phyloP scores from a whole-genome alignment of 257 asterid genomes.

The Striga asiatica region DNA sequence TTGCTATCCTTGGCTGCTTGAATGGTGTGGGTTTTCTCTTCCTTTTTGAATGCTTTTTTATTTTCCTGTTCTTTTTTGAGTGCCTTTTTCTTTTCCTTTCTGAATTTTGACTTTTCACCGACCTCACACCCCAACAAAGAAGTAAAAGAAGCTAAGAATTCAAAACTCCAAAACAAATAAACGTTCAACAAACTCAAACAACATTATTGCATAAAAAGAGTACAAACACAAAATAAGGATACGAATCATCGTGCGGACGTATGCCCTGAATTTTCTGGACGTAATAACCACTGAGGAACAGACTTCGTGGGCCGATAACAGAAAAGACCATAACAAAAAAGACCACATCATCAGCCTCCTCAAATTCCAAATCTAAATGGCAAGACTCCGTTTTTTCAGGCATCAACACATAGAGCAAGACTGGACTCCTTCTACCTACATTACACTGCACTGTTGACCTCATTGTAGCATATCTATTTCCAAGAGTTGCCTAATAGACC shows the following conservation, averaged over 20 bases:
- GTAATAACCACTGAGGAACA: slow-evolving; percentile 67
- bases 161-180: slow-evolving; percentile 1
- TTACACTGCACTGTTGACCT: slow-evolving; percentile 67
- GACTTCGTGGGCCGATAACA: slow-evolving; percentile 66
- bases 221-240: slow-evolving; percentile 28
- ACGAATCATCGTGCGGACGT: slow-evolving; percentile 49
- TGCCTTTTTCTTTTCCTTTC: slow-evolving; percentile 58
- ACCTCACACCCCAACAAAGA: slow-evolving; percentile 6
- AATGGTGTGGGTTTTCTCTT: slow-evolving; percentile 21
- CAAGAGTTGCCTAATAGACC: slow-evolving; percentile 61
- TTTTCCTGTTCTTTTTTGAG: too few relatives aligned
- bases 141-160: slow-evolving; percentile 27
- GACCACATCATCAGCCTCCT: slow-evolving; percentile 78
- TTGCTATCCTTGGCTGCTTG: too few relatives aligned
- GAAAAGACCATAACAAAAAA: too few relatives aligned
- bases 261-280: slow-evolving; percentile 21
- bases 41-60: slow-evolving; percentile 20
- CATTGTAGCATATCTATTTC: slow-evolving; percentile 39
- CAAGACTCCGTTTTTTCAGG: slow-evolving; percentile 54
- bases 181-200: slow-evolving; percentile 1
- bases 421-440: slow-evolving; percentile 58
- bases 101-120: slow-evolving; percentile 24
- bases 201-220: neutral
- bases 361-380: slow-evolving; percentile 77
- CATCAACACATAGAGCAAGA: slow-evolving; percentile 51